Evolutionary conservation across 2,329 filamentous ascomycete genomes (phyloP).

Genomic region (Cercospora beticola): DNA sequence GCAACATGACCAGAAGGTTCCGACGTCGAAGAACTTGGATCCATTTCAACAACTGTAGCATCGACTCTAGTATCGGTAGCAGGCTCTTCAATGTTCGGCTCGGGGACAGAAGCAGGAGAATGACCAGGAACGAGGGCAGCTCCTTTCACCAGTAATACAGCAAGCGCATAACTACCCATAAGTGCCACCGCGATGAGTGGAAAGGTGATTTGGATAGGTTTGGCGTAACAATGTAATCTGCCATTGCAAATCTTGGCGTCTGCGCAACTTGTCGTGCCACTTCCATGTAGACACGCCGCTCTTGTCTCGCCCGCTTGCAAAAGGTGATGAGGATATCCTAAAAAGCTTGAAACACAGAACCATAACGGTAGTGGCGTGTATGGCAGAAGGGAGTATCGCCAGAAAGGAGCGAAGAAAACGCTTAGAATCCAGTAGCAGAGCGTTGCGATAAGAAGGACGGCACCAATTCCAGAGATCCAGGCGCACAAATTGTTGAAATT

Average conservation of each 20-base stretch:
- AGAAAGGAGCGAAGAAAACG: not conserved
- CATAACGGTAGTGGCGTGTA: not conserved
- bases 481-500: not conserved
- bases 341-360: not conserved
- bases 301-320: not conserved
- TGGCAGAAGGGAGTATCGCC: not conserved
- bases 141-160: not conserved
- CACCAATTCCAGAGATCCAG: not conserved
- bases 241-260: not conserved
- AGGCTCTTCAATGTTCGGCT: not conserved
- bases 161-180: not conserved
- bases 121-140: not conserved
- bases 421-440: not conserved
- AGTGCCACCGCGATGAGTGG: not conserved
- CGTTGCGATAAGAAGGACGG: not conserved
- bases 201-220: not conserved
- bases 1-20: not conserved
- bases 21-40: not conserved
- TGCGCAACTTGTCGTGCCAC: not conserved
- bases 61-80: not conserved
- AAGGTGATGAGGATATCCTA: not conserved
- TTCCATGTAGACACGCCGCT: not conserved
- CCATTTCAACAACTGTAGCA: not conserved
- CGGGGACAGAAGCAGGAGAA: no score
- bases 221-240: not conserved